Percentiles rank a stretch among this genome's conserved stretches.
Conservation (phyloP, 257 asterid species). For the Solanum etuberosum region DNA sequence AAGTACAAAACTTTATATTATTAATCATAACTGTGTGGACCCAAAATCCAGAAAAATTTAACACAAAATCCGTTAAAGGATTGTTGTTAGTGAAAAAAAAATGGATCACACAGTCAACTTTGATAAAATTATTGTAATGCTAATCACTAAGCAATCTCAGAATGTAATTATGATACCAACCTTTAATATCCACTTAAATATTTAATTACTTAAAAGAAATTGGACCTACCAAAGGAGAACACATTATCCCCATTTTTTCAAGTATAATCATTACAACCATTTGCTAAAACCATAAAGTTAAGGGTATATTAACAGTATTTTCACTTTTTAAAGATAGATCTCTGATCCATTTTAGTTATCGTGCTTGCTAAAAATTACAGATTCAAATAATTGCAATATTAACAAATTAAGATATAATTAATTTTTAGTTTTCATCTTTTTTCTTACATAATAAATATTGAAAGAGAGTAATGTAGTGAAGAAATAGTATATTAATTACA, state of each 20-base stretch:
- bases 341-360: neutral
- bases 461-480: neutral
- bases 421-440: neutral
- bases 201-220: neutral
- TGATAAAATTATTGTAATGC: constrained; percentile 1
- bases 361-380: neutral
- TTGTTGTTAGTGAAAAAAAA: neutral
- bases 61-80: constrained; percentile 3
- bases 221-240: constrained; percentile 12
- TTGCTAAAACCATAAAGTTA: constrained; percentile 6
- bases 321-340: neutral
- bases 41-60: neutral
- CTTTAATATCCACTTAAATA: constrained; percentile 11
- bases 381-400: neutral
- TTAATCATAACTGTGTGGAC: neutral
- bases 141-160: constrained; percentile 14
- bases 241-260: constrained; percentile 9
- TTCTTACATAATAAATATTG: neutral
- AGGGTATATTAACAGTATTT: neutral
- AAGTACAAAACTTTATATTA: neutral
- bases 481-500: neutral
- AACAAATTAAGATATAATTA: neutral
- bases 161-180: constrained; percentile 24
- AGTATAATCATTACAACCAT: constrained; percentile 35
- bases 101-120: neutral